Evolutionary conservation across 192 early-diverging fungal species (phyloP).

Genomic region (Diversispora eburnea): DNA sequence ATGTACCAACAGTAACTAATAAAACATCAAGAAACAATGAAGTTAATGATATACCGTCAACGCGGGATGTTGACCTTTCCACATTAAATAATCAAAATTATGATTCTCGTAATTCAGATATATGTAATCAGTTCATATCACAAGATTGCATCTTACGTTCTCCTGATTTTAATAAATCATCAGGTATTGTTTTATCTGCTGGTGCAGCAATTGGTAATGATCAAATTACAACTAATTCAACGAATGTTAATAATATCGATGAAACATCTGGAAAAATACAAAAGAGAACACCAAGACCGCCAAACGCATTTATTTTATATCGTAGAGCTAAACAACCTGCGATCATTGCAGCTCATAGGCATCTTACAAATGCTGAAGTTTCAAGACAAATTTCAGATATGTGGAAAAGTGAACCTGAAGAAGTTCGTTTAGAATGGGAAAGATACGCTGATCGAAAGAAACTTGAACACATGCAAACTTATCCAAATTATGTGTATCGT

Average conservation of each 20-base stretch:
- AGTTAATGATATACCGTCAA: slow-evolving; percentile 1
- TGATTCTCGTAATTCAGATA: background rate
- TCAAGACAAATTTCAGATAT: slow-evolving; percentile 26
- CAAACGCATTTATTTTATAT: slow-evolving; percentile 28
- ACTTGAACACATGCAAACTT: slow-evolving; percentile 20
- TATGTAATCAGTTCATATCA: background rate
- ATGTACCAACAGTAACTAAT: background rate
- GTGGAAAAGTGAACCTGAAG: slow-evolving; percentile 26
- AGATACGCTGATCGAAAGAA: slow-evolving; percentile 27
- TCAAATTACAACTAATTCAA: background rate
- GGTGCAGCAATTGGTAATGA: slow-evolving; percentile 22
- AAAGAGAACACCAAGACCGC: slow-evolving; percentile 27
- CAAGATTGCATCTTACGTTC: background rate
- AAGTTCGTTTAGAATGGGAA: slow-evolving; percentile 16
- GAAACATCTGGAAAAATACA: background rate
- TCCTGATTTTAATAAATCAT: background rate
- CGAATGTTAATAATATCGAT: background rate
- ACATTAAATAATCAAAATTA: background rate
- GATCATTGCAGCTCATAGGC: slow-evolving; percentile 17
- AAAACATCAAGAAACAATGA: slow-evolving; percentile 1
- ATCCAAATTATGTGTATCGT: slow-evolving; percentile 28
- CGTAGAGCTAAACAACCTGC: slow-evolving; percentile 27
- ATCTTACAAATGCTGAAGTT: slow-evolving; percentile 27
- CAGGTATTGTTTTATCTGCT: background rate
- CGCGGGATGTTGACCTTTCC: slow-evolving; percentile 16